Evolutionary conservation across 129 eudicot genomes (phyloP).

Genomic region (Flaveria sonorensis): DNA sequence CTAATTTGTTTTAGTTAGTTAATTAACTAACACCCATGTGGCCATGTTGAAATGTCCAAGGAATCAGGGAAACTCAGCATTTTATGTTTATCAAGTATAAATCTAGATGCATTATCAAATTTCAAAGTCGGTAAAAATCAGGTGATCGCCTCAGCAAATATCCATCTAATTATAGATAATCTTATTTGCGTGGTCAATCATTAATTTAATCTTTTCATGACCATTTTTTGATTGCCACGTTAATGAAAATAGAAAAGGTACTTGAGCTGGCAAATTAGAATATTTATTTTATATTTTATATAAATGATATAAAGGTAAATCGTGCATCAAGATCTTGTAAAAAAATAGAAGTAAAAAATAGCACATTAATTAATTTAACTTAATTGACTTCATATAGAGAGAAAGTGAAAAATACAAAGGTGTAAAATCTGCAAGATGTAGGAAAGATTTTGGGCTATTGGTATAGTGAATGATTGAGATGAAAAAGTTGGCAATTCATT

Average conservation of each 20-base stretch:
- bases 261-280: not conserved
- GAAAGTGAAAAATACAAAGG: too few species aligned
- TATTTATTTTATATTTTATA: not conserved
- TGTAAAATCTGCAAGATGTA: too few species aligned
- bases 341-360: too few species aligned
- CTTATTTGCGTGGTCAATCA: slow-evolving; percentile 43
- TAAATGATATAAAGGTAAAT: too few species aligned
- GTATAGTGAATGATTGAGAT: too few species aligned
- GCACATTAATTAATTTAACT: too few species aligned
- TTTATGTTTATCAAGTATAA: not conserved
- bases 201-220: slow-evolving; percentile 31
- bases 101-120: not conserved
- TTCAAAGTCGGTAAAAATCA: slow-evolving; percentile 45
- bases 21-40: not conserved
- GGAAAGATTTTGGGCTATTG: too few species aligned
- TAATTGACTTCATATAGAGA: too few species aligned
- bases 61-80: not conserved
- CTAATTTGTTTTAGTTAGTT: not conserved
- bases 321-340: too few species aligned
- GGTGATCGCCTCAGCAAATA: slow-evolving; percentile 41
- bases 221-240: not conserved
- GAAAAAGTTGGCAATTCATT: too few species aligned
- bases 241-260: not conserved
- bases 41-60: not conserved
- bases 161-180: slow-evolving; percentile 27